Conservation (phyloP, 2,329 filamentous ascomycete species). For the Incumbomyces delicatus region DNA sequence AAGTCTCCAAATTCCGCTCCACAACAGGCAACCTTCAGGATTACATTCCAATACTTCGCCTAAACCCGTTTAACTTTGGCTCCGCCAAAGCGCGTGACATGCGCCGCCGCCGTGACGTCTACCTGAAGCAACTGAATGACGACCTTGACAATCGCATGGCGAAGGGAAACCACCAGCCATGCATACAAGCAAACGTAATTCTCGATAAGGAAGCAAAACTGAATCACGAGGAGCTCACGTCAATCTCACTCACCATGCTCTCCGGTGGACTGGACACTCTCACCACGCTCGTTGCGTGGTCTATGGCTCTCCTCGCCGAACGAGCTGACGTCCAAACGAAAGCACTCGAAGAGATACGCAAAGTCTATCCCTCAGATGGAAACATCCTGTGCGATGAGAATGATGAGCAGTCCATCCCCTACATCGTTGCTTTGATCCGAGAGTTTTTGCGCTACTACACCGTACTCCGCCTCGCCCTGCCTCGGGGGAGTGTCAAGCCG, state of each 20-base stretch:
- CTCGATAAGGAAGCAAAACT: constrained; percentile 53
- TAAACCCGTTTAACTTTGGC: constrained; percentile 54
- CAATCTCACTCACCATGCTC: constrained; percentile 59
- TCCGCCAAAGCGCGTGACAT: constrained; percentile 51
- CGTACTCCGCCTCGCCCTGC: constrained; percentile 53
- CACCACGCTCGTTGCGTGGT: constrained; percentile 57
- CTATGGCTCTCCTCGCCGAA: constrained; percentile 49
- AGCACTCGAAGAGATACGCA: constrained; percentile 47
- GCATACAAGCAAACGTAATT: constrained; percentile 59
- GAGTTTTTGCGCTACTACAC: constrained; percentile 56
- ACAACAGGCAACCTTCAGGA: constrained; percentile 54
- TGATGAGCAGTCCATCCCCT: constrained; percentile 55
- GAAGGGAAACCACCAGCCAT: constrained; percentile 51
- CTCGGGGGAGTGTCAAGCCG: constrained; percentile 51
- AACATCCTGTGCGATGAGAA: constrained; percentile 44
- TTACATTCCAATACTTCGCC: constrained; percentile 48
- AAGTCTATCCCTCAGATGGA: constrained; percentile 44
- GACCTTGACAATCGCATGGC: constrained; percentile 53
- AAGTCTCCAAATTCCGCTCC: constrained; percentile 49
- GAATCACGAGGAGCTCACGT: constrained; percentile 53
- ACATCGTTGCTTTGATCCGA: constrained; percentile 53
- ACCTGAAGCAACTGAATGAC: constrained; percentile 47
- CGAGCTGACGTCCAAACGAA: constrained; percentile 54
- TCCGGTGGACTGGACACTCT: constrained; percentile 58
- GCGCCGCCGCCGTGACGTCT: constrained; percentile 50